Percentiles rank a stretch among this genome's conserved stretches.
Evolutionary conservation across 495 filamentous ascomycete genomes (phyloP).

Genomic region (Neurospora sp.): DNA sequence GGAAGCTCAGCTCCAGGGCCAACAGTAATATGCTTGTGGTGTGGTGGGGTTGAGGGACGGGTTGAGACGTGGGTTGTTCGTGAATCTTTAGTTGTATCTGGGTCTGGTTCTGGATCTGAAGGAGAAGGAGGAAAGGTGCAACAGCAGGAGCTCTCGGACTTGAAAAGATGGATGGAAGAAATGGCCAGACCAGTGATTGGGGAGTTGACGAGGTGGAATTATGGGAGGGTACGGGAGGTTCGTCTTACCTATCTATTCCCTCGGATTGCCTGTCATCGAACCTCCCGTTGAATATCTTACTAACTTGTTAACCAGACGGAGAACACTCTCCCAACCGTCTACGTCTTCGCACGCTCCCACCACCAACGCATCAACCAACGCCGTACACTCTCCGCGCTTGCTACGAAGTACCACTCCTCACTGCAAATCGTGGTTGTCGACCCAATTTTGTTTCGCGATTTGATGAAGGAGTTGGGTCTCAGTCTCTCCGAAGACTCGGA

Average conservation of each 20-base stretch:
- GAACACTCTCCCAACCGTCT: conserved; percentile 31
- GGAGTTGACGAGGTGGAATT: conserved; percentile 29
- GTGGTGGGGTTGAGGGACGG: not conserved
- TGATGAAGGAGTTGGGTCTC: conserved; percentile 26
- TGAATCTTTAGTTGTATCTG: too few relatives aligned
- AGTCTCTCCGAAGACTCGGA: not conserved
- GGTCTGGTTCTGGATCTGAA: too few relatives aligned
- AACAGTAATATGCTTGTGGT: not conserved
- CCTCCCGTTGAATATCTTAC: too few relatives aligned
- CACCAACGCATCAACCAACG: conserved; percentile 18
- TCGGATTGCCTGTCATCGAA: too few relatives aligned
- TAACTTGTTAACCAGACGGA: conserved; percentile 1
- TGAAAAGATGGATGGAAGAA: conserved; percentile 22
- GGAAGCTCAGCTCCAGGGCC: not conserved
- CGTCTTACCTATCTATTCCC: too few relatives aligned
- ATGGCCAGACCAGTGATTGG: conserved; percentile 23
- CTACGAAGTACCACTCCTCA: conserved; percentile 28
- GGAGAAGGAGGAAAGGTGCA: too few relatives aligned
- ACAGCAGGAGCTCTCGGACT: too few relatives aligned
- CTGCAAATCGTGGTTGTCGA: conserved; percentile 31
- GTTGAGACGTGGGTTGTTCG: not conserved
- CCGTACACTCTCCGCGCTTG: conserved; percentile 23
- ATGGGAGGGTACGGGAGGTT: conserved; percentile 27
- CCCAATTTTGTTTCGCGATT: conserved; percentile 29
- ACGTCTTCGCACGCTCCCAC: conserved; percentile 28